Evolutionary conservation across 2,329 filamentous ascomycete genomes (phyloP).

Genomic region (Ceratocystis harringtonii): DNA sequence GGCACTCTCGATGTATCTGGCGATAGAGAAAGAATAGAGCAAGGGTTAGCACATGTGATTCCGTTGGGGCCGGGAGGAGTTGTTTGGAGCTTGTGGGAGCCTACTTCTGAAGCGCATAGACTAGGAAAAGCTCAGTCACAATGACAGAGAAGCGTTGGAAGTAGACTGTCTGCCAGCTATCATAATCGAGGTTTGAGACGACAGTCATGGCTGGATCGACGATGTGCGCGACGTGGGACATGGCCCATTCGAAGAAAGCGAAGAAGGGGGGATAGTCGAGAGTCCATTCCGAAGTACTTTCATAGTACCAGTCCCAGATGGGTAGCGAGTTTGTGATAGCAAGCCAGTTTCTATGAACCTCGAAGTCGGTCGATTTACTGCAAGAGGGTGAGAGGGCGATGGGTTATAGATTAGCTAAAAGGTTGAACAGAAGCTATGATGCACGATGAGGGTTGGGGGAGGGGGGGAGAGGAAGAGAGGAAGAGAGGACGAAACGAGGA

Average conservation of each 20-base stretch:
- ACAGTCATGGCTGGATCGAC: slow-evolving; percentile 70
- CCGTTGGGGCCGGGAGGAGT: not conserved
- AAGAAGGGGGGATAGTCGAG: slow-evolving; percentile 98
- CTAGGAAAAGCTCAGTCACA: slow-evolving; percentile 64
- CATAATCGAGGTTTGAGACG: slow-evolving; percentile 67
- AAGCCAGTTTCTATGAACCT: slow-evolving; percentile 97
- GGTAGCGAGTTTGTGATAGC: slow-evolving; percentile 86
- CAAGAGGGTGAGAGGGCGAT: not conserved
- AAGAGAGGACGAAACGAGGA: not conserved
- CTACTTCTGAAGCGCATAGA: slow-evolving; percentile 68
- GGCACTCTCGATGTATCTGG: slow-evolving; percentile 60
- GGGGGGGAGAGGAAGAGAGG: too few relatives aligned
- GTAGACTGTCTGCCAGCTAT: slow-evolving; percentile 85
- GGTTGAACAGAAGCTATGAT: not conserved
- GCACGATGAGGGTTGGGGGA: too few relatives aligned
- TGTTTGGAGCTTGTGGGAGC: not conserved
- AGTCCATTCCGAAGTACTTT: slow-evolving; percentile 98
- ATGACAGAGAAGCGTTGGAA: slow-evolving; percentile 89
- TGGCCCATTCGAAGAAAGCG: slow-evolving; percentile 85
- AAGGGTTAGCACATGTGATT: not conserved
- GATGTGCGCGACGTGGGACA: slow-evolving; percentile 66
- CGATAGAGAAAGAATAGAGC: not conserved
- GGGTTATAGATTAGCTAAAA: slow-evolving; percentile 1
- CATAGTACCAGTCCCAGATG: slow-evolving; percentile 83
- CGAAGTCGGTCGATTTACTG: slow-evolving; percentile 97